These are phyloP conservation scores for Melocanna baccifera DNA, from an alignment of 176 grass and related monocot species.

Conservation along the genomic window DNA sequence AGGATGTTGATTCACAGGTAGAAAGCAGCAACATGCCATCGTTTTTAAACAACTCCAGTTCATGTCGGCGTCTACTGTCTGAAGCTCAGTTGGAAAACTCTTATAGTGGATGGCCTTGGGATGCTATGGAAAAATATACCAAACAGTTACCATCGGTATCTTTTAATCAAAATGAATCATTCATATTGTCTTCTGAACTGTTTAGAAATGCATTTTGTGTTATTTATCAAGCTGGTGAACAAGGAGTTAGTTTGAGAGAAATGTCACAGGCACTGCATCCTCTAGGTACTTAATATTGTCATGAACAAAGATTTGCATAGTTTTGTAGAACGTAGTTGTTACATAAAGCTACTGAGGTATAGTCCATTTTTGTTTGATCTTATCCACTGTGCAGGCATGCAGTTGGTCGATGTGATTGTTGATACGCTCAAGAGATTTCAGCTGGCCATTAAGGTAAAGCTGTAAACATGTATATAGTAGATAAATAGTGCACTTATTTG, in stretches of 20 bases:
- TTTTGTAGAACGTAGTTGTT: constrained; percentile 14
- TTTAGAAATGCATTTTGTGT: constrained; percentile 64
- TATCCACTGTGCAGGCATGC: constrained; percentile 8
- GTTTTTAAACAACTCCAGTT: constrained; percentile 32
- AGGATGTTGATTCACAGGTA: constrained; percentile 26
- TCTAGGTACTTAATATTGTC: constrained; percentile 50
- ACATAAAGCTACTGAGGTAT: background rate
- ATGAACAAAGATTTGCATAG: constrained; percentile 14
- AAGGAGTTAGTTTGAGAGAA: constrained; percentile 63
- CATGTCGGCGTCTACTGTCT: constrained; percentile 40
- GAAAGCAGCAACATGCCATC: background rate
- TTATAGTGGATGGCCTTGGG: constrained; percentile 69
- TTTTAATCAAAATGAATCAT: constrained; percentile 31
- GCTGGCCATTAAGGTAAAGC: constrained; percentile 65
- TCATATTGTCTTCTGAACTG: constrained; percentile 54
- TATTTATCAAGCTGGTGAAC: constrained; percentile 68
- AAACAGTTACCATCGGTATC: constrained; percentile 39
- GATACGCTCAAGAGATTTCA: constrained; percentile 59
- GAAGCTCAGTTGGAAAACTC: constrained; percentile 42
- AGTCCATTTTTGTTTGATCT: constrained; percentile 1
- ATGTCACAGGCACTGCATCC: constrained; percentile 49
- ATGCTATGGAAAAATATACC: constrained; percentile 59
- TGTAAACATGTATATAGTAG: constrained; percentile 3
- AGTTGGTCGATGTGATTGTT: constrained; percentile 44
- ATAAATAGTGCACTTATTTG: constrained; percentile 2